Evolutionary conservation across 257 asterid species (phyloP).

Genomic region (Verbena officinalis): DNA sequence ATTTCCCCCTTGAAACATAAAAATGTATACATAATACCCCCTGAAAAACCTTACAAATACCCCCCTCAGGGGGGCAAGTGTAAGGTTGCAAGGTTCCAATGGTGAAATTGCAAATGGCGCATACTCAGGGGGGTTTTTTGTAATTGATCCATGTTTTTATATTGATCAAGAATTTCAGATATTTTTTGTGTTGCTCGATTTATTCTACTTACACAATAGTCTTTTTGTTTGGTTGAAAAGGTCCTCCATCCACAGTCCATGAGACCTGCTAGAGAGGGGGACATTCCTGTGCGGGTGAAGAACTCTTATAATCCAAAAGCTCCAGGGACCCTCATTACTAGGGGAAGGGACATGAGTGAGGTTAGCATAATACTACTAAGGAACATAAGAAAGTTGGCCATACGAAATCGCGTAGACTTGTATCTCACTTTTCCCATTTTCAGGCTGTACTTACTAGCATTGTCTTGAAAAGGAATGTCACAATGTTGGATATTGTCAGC

Average conservation of each 20-base stretch:
- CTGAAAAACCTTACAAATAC: too few species aligned
- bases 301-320: constrained; percentile 90
- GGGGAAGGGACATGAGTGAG: constrained; percentile 85
- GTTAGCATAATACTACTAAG: constrained; percentile 34
- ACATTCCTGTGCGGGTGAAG: constrained; percentile 90
- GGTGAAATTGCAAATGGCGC: neutral
- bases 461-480: constrained; percentile 83
- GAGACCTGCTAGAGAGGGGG: constrained; percentile 97
- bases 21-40: too few species aligned
- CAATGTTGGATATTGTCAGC: constrained; percentile 92
- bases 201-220: constrained; percentile 7
- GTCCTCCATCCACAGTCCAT: constrained; percentile 96
- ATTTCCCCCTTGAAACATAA: too few species aligned
- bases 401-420: constrained; percentile 14
- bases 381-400: constrained; percentile 5
- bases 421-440: constrained; percentile 22
- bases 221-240: constrained; percentile 46
- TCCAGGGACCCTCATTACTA: constrained; percentile 85
- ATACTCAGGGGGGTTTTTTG: neutral
- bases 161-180: neutral
- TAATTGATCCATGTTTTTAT: neutral
- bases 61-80: too few species aligned
- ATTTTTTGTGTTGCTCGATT: constrained; percentile 7
- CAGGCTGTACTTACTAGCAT: constrained; percentile 96
- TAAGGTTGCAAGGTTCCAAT: too few species aligned